Evolutionary conservation across 352 stramenopile genomes (phyloP), one percentile per base, ranked within the genome.

Genomic region (Pythium utonaiense): DNA sequence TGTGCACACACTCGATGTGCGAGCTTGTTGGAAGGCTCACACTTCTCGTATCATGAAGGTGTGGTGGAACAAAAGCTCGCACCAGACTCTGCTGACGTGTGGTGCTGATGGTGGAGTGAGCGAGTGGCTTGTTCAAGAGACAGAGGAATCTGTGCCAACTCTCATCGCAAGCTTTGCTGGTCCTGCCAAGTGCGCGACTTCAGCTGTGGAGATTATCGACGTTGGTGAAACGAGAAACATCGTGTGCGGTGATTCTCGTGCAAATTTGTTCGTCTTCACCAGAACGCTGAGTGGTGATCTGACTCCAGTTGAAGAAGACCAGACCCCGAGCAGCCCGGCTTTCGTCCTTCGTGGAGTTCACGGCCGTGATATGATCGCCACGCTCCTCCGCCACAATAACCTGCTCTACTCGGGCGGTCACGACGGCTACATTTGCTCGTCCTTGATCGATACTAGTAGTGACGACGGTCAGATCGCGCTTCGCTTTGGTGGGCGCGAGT

Each of bases 391-490:
- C 21, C 64, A 53, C 49, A 44, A 75, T 44, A 41, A 41, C 1
- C 24, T 63, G n/a, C 31, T 81, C 22, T 65, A 88, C 50, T 91
- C 83, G 10, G 80, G 83, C 25, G 85, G 87, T 19, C 83, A 95
- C 60, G 87, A 96, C 42, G 87, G 87, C 8, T 90, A 88, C 60
- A 88, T 95, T 60, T 90, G 77, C 61, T 79, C 71, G 13, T 86
- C 78, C 60, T 49, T 67, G 2, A 22, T 86, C 14, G 56, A 80
- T 19, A 9, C 36, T 59, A 28, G 24, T 36, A 53, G 62, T 52
- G 62, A 75, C 38, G 38, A 40, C 34, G 80, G 74, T 10, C 53
- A 55, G 6, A 30, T 88, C 34, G 53, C 51, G 24, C 60, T 85
- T 19, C 62, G 53, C 3, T 70, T 68, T 30, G 50, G 84, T 7